A percentile compares a stretch with the other conserved stretches of the same genome.
These are phyloP conservation scores for Zygoascus sp. DNA, from an alignment of 1,139 yeast genomes.

Conservation along the genomic window DNA sequence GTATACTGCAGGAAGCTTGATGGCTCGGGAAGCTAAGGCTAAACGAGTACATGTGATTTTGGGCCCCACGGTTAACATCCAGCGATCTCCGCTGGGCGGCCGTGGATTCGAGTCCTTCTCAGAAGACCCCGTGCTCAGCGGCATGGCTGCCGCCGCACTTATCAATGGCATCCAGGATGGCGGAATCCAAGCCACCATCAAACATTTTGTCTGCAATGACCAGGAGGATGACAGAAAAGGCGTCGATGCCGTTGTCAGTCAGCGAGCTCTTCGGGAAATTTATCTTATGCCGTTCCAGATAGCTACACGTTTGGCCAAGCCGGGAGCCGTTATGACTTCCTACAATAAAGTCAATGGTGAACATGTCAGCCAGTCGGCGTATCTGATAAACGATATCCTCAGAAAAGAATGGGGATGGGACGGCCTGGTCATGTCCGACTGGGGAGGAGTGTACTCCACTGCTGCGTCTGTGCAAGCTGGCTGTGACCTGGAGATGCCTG, in stretches of 20 bases:
- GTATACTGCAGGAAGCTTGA: conserved; percentile 42
- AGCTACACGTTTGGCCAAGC: conserved; percentile 48
- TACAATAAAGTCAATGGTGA: conserved; percentile 58
- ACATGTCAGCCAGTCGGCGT: conserved; percentile 48
- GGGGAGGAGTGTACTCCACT: conserved; percentile 40
- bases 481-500: conserved; percentile 58
- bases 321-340: conserved; percentile 53
- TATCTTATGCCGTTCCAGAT: conserved; percentile 60
- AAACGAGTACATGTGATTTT: conserved; percentile 49
- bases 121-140: conserved; percentile 58
- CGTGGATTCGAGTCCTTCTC: conserved; percentile 59
- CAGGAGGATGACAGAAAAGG: conserved; percentile 52
- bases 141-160: conserved; percentile 46
- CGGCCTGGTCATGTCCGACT: conserved; percentile 57
- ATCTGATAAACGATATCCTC: conserved; percentile 43
- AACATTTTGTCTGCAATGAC: conserved; percentile 60
- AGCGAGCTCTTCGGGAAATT: conserved; percentile 57
- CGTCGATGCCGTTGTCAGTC: conserved; percentile 47
- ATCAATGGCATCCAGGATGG: conserved; percentile 52
- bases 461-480: conserved; percentile 35
- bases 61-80: conserved; percentile 50
- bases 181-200: conserved; percentile 52
- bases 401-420: conserved; percentile 56
- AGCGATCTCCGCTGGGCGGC: conserved; percentile 54
- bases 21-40: conserved; percentile 48